These are phyloP conservation scores for Salix exigua DNA, from an alignment of 345 rosid genomes.

Conservation along the genomic window DNA sequence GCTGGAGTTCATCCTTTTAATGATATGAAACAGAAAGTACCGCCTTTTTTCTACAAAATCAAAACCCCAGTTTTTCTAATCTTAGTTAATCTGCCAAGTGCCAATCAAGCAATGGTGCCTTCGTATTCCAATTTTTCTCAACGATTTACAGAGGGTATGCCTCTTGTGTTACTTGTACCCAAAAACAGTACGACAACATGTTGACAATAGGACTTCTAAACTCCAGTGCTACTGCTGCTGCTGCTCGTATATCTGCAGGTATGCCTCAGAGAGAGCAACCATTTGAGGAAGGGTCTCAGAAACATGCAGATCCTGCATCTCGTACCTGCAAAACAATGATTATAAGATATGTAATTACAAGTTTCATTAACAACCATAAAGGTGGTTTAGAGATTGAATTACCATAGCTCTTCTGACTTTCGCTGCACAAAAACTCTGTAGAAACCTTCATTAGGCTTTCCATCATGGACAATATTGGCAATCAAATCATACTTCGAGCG, in stretches of 20 bases:
- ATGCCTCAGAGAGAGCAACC: slow-evolving; percentile 95
- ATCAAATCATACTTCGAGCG: slow-evolving; percentile 85
- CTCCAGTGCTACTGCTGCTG: slow-evolving; percentile 45
- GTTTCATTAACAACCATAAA: neutral
- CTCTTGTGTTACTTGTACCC: neutral
- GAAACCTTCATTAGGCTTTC: slow-evolving; percentile 87
- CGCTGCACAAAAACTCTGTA: slow-evolving; percentile 97
- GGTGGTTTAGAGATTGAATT: slow-evolving; percentile 6
- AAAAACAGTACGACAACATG: neutral
- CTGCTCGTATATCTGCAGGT: slow-evolving; percentile 97
- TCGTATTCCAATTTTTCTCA: neutral
- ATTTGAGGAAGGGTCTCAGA: slow-evolving; percentile 96
- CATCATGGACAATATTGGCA: slow-evolving; percentile 94
- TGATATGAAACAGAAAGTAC: neutral
- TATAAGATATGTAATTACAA: neutral
- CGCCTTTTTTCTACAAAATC: neutral
- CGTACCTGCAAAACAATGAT: slow-evolving; percentile 59
- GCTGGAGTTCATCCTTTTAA: neutral
- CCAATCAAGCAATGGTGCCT: neutral
- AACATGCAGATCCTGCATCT: slow-evolving; percentile 97
- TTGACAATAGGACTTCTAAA: neutral
- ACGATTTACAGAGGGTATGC: neutral
- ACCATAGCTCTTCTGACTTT: slow-evolving; percentile 93
- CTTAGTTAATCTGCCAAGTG: neutral
- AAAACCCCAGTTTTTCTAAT: neutral